Evolutionary conservation across 78 protist genomes (phyloP).

Genomic region (Speleostelium caveatum): DNA sequence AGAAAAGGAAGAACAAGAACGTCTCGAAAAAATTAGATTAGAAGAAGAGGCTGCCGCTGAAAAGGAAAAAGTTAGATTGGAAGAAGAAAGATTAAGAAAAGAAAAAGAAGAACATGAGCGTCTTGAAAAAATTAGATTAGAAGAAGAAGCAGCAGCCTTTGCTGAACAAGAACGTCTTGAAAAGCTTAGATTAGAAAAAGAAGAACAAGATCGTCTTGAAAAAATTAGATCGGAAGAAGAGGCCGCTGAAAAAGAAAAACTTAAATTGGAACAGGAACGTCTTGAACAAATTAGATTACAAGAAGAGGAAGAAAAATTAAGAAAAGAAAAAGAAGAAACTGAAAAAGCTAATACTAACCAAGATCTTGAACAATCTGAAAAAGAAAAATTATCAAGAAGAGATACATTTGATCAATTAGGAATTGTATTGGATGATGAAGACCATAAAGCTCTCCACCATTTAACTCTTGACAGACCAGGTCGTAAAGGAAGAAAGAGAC

Average conservation of each 20-base stretch:
- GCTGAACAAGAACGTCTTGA: slow-evolving; percentile 10
- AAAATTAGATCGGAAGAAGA: not conserved
- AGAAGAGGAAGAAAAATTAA: slow-evolving; percentile 11
- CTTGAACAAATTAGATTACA: not conserved
- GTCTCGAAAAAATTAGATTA: not conserved
- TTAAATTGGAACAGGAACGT: slow-evolving; percentile 3
- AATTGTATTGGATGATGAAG: not conserved
- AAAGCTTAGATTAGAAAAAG: not conserved
- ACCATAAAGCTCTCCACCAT: slow-evolving; percentile 1
- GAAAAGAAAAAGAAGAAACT: not conserved
- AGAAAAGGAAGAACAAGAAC: slow-evolving; percentile 13
- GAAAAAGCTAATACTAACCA: not conserved
- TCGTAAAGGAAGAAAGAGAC: slow-evolving; percentile 52
- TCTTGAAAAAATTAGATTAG: not conserved
- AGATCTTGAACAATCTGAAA: not conserved
- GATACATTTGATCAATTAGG: not conserved
- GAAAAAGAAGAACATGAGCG: slow-evolving; percentile 4
- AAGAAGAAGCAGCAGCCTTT: slow-evolving; percentile 2
- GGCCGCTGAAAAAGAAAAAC: slow-evolving; percentile 17
- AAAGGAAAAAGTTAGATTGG: slow-evolving; percentile 10
- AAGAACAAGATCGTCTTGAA: not conserved
- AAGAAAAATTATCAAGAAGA: not conserved
- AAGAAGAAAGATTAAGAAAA: not conserved
- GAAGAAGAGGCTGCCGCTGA: not conserved
- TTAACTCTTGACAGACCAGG: slow-evolving; percentile 71